These are phyloP conservation scores for Cladosporium oxysporum DNA, from an alignment of 2,329 filamentous ascomycete species.

Conservation along the genomic window DNA sequence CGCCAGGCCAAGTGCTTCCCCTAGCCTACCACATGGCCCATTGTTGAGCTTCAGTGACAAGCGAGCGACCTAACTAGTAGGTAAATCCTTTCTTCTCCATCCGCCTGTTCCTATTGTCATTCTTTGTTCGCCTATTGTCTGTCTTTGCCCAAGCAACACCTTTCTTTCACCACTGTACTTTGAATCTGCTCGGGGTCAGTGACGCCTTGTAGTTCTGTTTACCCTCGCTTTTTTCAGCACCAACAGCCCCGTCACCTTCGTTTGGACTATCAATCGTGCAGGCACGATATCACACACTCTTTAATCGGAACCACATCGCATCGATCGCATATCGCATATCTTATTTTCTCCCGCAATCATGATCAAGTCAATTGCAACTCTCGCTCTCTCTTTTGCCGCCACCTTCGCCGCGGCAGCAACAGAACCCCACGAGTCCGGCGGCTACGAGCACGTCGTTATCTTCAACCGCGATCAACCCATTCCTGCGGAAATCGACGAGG, in stretches of 20 bases:
- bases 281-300: constrained; percentile 12
- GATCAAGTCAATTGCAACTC: constrained; percentile 2
- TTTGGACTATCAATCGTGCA: constrained; percentile 17
- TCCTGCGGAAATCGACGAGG: constrained; percentile 38
- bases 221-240: constrained; percentile 11
- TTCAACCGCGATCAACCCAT: constrained; percentile 37
- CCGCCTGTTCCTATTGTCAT: neutral
- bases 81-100: constrained; percentile 8
- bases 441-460: constrained; percentile 41
- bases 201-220: constrained; percentile 7
- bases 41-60: constrained; percentile 2
- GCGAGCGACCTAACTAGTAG: neutral
- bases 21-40: constrained; percentile 4
- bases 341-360: constrained; percentile 7
- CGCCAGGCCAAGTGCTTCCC: constrained; percentile 6
- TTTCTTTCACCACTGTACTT: constrained; percentile 3
- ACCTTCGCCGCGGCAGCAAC: constrained; percentile 8
- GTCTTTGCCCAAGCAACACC: neutral
- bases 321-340: constrained; percentile 7
- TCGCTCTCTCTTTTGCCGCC: constrained; percentile 9
- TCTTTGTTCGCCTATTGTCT: constrained; percentile 16
- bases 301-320: constrained; percentile 1
- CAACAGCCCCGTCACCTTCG: constrained; percentile 4
- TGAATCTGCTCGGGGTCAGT: constrained; percentile 4
- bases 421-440: constrained; percentile 16